A percentile compares a stretch with the other conserved stretches of the same genome.
These are phyloP conservation scores for Stropharia rugosoannulata DNA, from an alignment of 768 basidiomycete genomes.

Conservation along the genomic window DNA sequence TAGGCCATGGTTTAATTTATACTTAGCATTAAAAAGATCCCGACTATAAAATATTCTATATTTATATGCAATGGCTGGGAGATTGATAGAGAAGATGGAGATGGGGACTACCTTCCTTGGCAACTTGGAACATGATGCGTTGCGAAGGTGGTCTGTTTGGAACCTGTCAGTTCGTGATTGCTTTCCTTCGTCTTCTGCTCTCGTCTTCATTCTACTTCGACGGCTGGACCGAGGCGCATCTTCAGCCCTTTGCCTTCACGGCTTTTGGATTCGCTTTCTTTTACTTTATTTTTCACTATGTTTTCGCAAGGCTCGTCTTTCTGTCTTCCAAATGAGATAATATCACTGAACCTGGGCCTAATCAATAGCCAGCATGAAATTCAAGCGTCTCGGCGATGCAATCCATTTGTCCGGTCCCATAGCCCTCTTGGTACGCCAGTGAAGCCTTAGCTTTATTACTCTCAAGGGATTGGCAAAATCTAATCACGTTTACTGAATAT, in stretches of 20 bases:
- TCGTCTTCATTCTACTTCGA: slow-evolving; percentile 22
- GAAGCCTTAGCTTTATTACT: too few relatives aligned
- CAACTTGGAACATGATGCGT: slow-evolving; percentile 16
- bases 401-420: slow-evolving; percentile 19
- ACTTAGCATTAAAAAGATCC: neutral
- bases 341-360: neutral
- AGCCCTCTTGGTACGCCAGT: slow-evolving; percentile 18
- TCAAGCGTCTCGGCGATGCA: slow-evolving; percentile 16
- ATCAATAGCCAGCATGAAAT: slow-evolving; percentile 12
- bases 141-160: slow-evolving; percentile 1
- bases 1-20: slow-evolving; percentile 24
- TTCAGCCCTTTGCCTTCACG: slow-evolving; percentile 11
- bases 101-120: slow-evolving; percentile 17
- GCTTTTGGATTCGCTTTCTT: slow-evolving; percentile 45
- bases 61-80: too few relatives aligned
- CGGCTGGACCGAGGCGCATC: slow-evolving; percentile 24
- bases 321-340: neutral
- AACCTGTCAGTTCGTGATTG: neutral
- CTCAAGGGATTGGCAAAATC: neutral
- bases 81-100: slow-evolving; percentile 8
- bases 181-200: slow-evolving; percentile 11
- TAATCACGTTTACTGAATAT: slow-evolving; percentile 3
- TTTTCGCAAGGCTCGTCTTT: slow-evolving; percentile 4
- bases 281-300: slow-evolving; percentile 23
- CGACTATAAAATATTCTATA: neutral